A percentile compares a stretch with the other conserved stretches of the same genome.
Evolutionary conservation across 2,329 filamentous ascomycete species (phyloP).

Genomic region (Verticillium albo-atrum): DNA sequence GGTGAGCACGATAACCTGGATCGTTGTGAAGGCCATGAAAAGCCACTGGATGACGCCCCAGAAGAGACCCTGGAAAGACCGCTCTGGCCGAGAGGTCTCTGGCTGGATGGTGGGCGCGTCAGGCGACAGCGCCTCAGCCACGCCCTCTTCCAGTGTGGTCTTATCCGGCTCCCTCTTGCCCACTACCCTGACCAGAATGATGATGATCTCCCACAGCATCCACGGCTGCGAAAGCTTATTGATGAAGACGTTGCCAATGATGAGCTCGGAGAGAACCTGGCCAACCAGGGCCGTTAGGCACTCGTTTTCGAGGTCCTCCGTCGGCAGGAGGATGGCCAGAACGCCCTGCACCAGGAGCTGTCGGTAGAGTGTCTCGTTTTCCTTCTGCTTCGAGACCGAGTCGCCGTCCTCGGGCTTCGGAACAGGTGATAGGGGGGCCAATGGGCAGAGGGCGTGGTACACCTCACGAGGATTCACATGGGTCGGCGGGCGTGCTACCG

Average conservation of each 20-base stretch:
- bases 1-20: constrained; percentile 62
- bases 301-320: constrained; percentile 85
- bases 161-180: constrained; percentile 19
- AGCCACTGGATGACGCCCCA: constrained; percentile 52
- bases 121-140: background rate
- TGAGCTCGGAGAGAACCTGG: constrained; percentile 85
- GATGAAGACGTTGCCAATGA: constrained; percentile 76
- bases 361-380: constrained; percentile 80
- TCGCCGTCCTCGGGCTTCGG: constrained; percentile 51
- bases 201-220: constrained; percentile 81
- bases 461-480: constrained; percentile 60
- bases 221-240: constrained; percentile 81
- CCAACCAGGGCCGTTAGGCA: constrained; percentile 79
- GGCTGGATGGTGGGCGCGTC: constrained; percentile 1
- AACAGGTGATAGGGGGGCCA: constrained; percentile 76
- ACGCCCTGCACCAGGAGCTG: constrained; percentile 82
- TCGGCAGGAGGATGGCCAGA: constrained; percentile 79
- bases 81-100: constrained; percentile 16
- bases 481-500: constrained; percentile 54
- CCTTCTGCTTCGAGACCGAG: constrained; percentile 55
- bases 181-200: constrained; percentile 56
- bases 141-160: constrained; percentile 3
- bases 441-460: constrained; percentile 80
- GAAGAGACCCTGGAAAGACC: constrained; percentile 45
- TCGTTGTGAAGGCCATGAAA: constrained; percentile 52